Conservation (phyloP, 2,329 filamentous ascomycete genomes). For the Colletotrichum gigasporum region DNA sequence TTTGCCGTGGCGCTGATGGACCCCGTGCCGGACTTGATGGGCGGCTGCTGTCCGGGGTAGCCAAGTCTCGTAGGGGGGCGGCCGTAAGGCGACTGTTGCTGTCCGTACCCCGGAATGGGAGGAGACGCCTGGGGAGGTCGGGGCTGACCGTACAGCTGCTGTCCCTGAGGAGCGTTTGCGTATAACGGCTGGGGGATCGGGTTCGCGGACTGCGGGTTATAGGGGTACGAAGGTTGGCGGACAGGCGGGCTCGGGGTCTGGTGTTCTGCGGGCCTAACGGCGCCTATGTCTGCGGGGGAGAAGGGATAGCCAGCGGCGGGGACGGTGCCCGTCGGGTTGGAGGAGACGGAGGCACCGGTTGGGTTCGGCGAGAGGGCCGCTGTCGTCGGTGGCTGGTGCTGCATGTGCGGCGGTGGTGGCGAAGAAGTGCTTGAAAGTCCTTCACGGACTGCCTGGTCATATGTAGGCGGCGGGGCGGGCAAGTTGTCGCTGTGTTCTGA, state of each 20-base stretch:
- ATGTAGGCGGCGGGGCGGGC: constrained; percentile 24
- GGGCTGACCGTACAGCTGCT: background rate
- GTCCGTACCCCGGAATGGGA: background rate
- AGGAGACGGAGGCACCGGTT: background rate
- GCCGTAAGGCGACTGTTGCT: background rate
- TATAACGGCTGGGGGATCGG: constrained; percentile 17
- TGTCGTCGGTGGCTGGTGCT: background rate
- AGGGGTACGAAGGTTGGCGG: background rate
- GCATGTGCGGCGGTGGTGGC: background rate
- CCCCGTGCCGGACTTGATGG: constrained; percentile 26
- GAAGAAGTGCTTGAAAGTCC: background rate
- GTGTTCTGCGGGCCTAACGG: background rate
- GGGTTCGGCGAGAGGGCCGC: constrained; percentile 5
- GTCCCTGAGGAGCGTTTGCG: constrained; percentile 4
- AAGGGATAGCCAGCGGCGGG: too few species aligned
- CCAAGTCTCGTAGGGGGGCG: constrained; percentile 12
- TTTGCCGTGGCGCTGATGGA: constrained; percentile 45
- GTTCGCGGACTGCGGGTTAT: background rate
- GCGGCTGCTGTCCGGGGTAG: background rate
- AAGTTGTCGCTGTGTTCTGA: constrained; percentile 11
- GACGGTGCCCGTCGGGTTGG: background rate
- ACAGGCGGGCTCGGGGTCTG: background rate
- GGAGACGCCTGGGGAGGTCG: constrained; percentile 10
- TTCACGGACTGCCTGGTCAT: constrained; percentile 5
- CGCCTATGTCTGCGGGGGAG: constrained; percentile 9